These are phyloP conservation scores for Arthrobotrys sinensis DNA, from an alignment of 2,329 filamentous ascomycete species.

Conservation along the genomic window DNA sequence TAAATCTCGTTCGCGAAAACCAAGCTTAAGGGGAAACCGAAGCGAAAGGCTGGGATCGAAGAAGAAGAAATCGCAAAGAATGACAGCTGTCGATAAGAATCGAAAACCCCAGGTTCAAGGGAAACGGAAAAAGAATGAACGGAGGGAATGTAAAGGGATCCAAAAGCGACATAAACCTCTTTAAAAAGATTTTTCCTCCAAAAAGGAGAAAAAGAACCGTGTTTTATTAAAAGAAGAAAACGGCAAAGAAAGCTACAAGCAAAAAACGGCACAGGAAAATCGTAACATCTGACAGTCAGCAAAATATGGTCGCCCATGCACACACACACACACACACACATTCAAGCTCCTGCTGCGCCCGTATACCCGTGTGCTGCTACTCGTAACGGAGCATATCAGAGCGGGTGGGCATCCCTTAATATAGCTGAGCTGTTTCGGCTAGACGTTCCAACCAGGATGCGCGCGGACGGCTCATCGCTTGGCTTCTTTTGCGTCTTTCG, in stretches of 20 bases:
- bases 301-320: background rate
- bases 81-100: slow-evolving; percentile 8
- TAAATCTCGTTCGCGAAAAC: background rate
- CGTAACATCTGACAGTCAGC: slow-evolving; percentile 26
- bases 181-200: slow-evolving; percentile 4
- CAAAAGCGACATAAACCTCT: slow-evolving; percentile 2
- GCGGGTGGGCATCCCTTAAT: slow-evolving; percentile 52
- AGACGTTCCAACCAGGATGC: slow-evolving; percentile 47
- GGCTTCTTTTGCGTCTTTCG: slow-evolving; percentile 15
- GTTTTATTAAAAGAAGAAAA: slow-evolving; percentile 19
- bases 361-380: slow-evolving; percentile 16
- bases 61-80: background rate
- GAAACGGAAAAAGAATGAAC: slow-evolving; percentile 20
- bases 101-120: background rate
- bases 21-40: background rate
- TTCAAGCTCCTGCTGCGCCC: slow-evolving; percentile 15
- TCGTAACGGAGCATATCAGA: slow-evolving; percentile 33
- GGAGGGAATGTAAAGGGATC: slow-evolving; percentile 1
- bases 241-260: background rate
- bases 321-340: background rate
- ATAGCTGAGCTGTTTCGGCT: slow-evolving; percentile 53
- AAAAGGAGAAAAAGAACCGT: slow-evolving; percentile 8
- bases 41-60: slow-evolving; percentile 4
- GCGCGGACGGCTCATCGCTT: slow-evolving; percentile 32
- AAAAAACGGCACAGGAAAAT: slow-evolving; percentile 11